These are phyloP conservation scores for Urochloa ruziziensis DNA, from an alignment of 176 grass and related monocot species.

Conservation along the genomic window DNA sequence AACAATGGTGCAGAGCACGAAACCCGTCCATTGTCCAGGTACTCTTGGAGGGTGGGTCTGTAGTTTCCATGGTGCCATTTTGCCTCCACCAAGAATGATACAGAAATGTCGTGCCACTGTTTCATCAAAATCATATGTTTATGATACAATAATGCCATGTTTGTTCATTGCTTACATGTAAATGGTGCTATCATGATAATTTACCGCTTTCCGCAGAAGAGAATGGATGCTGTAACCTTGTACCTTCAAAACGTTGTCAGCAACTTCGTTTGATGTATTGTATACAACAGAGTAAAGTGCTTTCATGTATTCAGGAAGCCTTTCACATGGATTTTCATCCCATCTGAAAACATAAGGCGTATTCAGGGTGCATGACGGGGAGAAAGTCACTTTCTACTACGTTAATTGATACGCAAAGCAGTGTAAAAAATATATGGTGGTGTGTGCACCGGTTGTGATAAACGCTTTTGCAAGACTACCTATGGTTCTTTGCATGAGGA, in stretches of 20 bases:
- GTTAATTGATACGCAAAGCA: too few relatives aligned
- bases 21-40: constrained; percentile 39
- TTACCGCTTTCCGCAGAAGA: constrained; percentile 35
- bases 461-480: neutral
- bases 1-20: constrained; percentile 26
- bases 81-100: constrained; percentile 39
- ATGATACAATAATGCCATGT: neutral
- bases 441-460: too few relatives aligned
- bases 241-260: neutral
- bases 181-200: neutral
- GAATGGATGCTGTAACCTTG: constrained; percentile 22
- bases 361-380: too few relatives aligned
- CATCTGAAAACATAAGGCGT: constrained; percentile 35
- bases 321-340: constrained; percentile 19
- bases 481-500: neutral
- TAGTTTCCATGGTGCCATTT: constrained; percentile 45
- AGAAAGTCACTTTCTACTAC: too few relatives aligned
- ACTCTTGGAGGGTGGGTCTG: constrained; percentile 28
- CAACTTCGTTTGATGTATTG: constrained; percentile 35
- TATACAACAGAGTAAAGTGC: constrained; percentile 31
- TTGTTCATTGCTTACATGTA: neutral
- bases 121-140: neutral
- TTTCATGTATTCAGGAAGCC: constrained; percentile 48
- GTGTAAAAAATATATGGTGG: too few relatives aligned
- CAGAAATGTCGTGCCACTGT: constrained; percentile 44